Evolutionary conservation across 1,284 basidiomycete genomes (phyloP), one percentile per base, ranked within the genome.

Genomic region (Afroboletus lepidellus): DNA sequence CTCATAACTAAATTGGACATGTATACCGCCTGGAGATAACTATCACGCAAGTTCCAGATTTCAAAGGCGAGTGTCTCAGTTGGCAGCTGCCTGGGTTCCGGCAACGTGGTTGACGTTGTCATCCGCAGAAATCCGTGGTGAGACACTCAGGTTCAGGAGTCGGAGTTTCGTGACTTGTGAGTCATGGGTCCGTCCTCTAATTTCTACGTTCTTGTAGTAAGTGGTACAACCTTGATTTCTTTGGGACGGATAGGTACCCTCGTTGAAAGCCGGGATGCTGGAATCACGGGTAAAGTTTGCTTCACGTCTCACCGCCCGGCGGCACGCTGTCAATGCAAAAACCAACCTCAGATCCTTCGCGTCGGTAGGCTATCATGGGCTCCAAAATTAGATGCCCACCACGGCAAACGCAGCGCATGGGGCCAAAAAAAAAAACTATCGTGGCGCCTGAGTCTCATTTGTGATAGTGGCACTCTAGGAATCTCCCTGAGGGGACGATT

Each of bases 61-160:
- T 25, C 21, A 48, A 25, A 43, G 38, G 29, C 29, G 41, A 48
- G 32, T 59, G 56, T 60, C 56, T 59, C 58, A 59, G 37, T 45
- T n/a, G 15, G 13, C n/a, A 23, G 47, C 15, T 41, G 21, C 45
- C 21, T 37, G 36, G 30, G 32, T 33, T 23, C 8, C 27, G n/a
- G 8, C 41, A 42, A 32, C 21, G 16, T 12, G 27, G 37, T 36
- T 42, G 32, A 23, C 46, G 18, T 43, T 25, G 23, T 30, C 34
- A 36, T 41, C 29, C 45, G 37, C 33, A 47, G 39, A 29, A 38
- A 12, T 43, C 46, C 15, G 38, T 41, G 46, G 60, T 64, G 62
- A 61, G 48, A 61, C 59, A 57, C 27, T 29, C 20, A 39, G 27
- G 29, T 51, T 61, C 48, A 4, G 29, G 38, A 9, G 18, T 42